phyloP scores from a whole-genome alignment of 805 yeast genomes.

The Candida nonsorbophila region DNA sequence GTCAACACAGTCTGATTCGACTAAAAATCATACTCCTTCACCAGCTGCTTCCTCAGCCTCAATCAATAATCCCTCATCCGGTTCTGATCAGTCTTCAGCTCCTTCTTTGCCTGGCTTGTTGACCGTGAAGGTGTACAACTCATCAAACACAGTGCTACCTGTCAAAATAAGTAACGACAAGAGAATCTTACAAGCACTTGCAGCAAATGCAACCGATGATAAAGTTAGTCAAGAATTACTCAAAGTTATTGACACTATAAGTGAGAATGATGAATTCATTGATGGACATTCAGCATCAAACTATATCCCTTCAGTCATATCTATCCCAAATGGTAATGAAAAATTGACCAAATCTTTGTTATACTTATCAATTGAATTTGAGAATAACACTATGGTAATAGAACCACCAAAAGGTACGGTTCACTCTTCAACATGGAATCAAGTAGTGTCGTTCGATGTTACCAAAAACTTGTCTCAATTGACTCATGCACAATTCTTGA shows the following conservation, averaged over 20 bases:
- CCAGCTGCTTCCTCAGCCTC: constrained; percentile 1
- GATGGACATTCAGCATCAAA: constrained; percentile 28
- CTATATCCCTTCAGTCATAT: constrained; percentile 48
- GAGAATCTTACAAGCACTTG: constrained; percentile 58
- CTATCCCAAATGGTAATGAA: constrained; percentile 45
- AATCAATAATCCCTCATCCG: constrained; percentile 1
- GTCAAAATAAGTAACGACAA: constrained; percentile 61
- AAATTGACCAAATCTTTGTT: constrained; percentile 61
- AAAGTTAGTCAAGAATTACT: constrained; percentile 21
- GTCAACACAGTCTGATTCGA: too few species aligned
- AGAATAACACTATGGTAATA: constrained; percentile 84
- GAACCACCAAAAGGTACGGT: constrained; percentile 85
- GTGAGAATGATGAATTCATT: constrained; percentile 16
- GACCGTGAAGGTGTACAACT: constrained; percentile 71
- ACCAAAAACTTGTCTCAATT: constrained; percentile 22
- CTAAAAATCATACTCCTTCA: background rate
- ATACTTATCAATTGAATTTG: constrained; percentile 87
- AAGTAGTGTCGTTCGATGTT: constrained; percentile 88
- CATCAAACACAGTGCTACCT: constrained; percentile 65
- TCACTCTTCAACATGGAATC: constrained; percentile 76
- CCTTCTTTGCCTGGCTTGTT: constrained; percentile 56
- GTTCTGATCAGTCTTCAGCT: too few species aligned
- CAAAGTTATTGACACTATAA: constrained; percentile 22
- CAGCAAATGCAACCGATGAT: constrained; percentile 44
- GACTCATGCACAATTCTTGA: constrained; percentile 46